These are phyloP conservation scores for Fusarium sp. DNA, from an alignment of 2,329 filamentous ascomycete species.

Conservation along the genomic window DNA sequence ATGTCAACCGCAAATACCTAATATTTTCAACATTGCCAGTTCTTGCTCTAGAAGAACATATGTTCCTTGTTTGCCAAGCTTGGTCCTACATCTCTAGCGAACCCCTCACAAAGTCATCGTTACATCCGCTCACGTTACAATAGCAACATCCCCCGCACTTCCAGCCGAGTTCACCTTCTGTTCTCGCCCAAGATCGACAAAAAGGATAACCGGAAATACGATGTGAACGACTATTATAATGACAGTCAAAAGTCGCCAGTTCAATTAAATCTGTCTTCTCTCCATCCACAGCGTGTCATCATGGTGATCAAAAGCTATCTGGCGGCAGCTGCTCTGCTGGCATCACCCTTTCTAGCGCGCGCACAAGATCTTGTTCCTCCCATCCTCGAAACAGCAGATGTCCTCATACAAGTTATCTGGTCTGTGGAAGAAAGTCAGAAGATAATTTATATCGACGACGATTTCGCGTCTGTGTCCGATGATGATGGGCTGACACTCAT, in stretches of 20 bases:
- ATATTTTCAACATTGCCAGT: no score
- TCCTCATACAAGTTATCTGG: constrained; percentile 3
- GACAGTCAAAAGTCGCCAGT: fast-evolving
- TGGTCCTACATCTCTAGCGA: no score
- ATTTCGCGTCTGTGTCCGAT: not conserved
- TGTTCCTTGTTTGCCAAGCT: no score
- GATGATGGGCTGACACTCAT: constrained; percentile 1
- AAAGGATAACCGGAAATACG: not conserved
- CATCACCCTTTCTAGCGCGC: not conserved
- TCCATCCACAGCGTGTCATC: not conserved
- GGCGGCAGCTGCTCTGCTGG: not conserved
- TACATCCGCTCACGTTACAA: not conserved
- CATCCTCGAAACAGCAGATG: not conserved
- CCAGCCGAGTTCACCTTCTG: not conserved
- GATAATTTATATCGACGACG: not conserved
- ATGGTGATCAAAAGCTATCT: not conserved
- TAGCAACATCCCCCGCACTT: constrained; percentile 1
- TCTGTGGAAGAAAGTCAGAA: not conserved
- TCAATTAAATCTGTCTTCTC: not conserved
- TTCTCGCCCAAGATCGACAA: constrained; percentile 9
- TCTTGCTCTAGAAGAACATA: no score
- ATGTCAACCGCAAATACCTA: no score
- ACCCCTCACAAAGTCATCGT: not conserved
- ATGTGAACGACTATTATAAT: not conserved
- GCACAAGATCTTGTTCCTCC: constrained; percentile 19